A percentile compares a stretch with the other conserved stretches of the same genome.
phyloP scores from a whole-genome alignment of 129 eudicot species.

The Scalesia atractyloides region DNA sequence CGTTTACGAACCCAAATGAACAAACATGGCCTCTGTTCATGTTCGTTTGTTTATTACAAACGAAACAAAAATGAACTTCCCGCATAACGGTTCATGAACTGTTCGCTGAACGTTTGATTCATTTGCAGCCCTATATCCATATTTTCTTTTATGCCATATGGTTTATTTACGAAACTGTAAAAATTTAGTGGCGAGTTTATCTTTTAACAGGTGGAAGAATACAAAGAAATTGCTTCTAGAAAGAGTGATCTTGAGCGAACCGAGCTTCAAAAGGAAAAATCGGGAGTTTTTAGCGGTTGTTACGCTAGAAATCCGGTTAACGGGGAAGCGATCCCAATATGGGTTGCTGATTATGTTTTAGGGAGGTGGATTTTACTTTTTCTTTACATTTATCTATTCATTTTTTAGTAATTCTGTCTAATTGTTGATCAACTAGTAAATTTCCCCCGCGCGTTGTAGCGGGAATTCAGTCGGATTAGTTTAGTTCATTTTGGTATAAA shows the following conservation, averaged over 20 bases:
- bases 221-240: conserved; percentile 77
- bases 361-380: conserved; percentile 60
- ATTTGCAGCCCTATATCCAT: background rate
- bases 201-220: conserved; percentile 72
- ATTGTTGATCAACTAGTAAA: background rate
- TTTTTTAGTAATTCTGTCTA: background rate
- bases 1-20: no score
- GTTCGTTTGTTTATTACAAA: no score
- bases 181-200: conserved; percentile 3
- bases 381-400: conserved; percentile 10
- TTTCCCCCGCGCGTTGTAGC: no score
- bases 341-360: conserved; percentile 95
- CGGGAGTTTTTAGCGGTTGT: conserved; percentile 89
- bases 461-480: no score
- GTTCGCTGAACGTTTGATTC: no score
- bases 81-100: no score
- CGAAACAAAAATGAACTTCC: no score
- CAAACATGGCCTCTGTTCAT: no score
- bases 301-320: conserved; percentile 91
- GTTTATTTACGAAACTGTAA: background rate
- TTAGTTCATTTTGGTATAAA: no score
- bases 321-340: conserved; percentile 82
- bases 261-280: conserved; percentile 92
- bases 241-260: conserved; percentile 98
- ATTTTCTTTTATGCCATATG: conserved; percentile 2